Evolutionary conservation across 192 early-diverging fungal species (phyloP).

Genomic region (Gamsiella multidivaricata): DNA sequence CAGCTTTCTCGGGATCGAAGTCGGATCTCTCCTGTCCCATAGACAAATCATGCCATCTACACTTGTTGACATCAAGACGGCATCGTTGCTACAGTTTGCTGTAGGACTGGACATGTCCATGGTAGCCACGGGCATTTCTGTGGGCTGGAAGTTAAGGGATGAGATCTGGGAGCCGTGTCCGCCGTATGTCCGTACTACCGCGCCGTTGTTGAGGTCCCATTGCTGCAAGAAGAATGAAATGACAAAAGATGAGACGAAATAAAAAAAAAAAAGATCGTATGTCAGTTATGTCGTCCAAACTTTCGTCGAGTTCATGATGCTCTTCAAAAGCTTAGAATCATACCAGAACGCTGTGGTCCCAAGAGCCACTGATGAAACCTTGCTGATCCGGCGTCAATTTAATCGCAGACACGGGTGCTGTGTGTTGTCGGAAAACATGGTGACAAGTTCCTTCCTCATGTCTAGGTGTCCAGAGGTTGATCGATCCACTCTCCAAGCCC

Average conservation of each 20-base stretch:
- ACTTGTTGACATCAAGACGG: constrained; percentile 76
- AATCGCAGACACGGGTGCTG: constrained; percentile 84
- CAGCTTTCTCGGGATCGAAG: constrained; percentile 61
- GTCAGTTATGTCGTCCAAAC: background rate
- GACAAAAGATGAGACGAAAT: too few relatives aligned
- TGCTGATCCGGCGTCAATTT: constrained; percentile 84
- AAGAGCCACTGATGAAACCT: constrained; percentile 90
- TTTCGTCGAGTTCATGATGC: background rate
- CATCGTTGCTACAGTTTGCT: constrained; percentile 38
- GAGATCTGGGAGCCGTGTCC: constrained; percentile 89
- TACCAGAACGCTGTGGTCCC: constrained; percentile 89
- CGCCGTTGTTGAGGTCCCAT: constrained; percentile 91
- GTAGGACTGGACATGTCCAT: constrained; percentile 38
- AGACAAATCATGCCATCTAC: constrained; percentile 78
- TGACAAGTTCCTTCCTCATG: constrained; percentile 96
- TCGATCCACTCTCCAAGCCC: constrained; percentile 83
- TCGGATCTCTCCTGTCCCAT: constrained; percentile 78
- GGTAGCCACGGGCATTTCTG: constrained; percentile 25
- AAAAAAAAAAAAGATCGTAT: constrained; percentile 1
- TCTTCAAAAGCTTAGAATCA: too few relatives aligned
- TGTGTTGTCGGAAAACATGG: constrained; percentile 84
- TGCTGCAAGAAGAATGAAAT: too few relatives aligned
- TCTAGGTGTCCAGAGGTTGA: constrained; percentile 88
- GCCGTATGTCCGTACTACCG: constrained; percentile 71
- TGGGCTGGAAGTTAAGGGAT: constrained; percentile 76